Conservation (phyloP, 2,329 filamentous ascomycete genomes). For the Chaetomium globosum region DNA sequence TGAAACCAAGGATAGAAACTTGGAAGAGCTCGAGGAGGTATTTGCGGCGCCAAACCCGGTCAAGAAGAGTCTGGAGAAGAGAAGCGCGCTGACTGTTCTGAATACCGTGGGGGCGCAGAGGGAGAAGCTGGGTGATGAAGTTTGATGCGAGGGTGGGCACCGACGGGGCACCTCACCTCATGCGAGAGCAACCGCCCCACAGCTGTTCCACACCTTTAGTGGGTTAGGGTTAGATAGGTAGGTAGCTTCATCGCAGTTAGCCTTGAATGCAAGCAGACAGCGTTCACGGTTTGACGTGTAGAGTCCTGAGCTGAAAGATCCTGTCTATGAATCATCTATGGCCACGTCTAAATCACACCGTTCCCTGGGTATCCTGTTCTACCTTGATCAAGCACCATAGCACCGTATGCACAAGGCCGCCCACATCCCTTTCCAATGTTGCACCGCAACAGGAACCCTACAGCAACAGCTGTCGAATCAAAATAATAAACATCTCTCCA, state of each 20-base stretch:
- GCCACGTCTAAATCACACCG: slow-evolving; percentile 9
- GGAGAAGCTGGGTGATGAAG: slow-evolving; percentile 35
- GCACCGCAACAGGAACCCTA: slow-evolving; percentile 17
- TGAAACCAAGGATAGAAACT: slow-evolving; percentile 52
- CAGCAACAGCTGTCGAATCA: background rate
- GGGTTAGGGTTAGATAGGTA: no score
- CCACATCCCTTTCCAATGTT: slow-evolving; percentile 12
- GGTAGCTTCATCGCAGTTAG: no score
- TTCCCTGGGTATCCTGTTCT: slow-evolving; percentile 25
- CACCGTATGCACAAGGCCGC: slow-evolving; percentile 24
- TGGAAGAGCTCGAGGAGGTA: slow-evolving; percentile 59
- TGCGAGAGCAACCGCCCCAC: no score
- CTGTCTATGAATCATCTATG: slow-evolving; percentile 11
- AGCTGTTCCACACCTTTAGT: no score
- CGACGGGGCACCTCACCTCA: no score
- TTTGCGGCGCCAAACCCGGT: slow-evolving; percentile 52
- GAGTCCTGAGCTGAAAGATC: background rate
- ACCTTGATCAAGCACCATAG: slow-evolving; percentile 15
- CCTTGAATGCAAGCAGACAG: no score
- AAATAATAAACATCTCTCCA: background rate
- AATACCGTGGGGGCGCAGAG: slow-evolving; percentile 27
- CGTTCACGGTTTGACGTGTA: no score
- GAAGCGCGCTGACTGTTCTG: no score
- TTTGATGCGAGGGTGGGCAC: background rate
- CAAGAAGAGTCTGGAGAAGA: slow-evolving; percentile 48